Percentiles rank a stretch among this genome's conserved stretches.
These are phyloP conservation scores for Mucor irregularis DNA, from an alignment of 371 early-diverging fungal genomes.

Conservation along the genomic window DNA sequence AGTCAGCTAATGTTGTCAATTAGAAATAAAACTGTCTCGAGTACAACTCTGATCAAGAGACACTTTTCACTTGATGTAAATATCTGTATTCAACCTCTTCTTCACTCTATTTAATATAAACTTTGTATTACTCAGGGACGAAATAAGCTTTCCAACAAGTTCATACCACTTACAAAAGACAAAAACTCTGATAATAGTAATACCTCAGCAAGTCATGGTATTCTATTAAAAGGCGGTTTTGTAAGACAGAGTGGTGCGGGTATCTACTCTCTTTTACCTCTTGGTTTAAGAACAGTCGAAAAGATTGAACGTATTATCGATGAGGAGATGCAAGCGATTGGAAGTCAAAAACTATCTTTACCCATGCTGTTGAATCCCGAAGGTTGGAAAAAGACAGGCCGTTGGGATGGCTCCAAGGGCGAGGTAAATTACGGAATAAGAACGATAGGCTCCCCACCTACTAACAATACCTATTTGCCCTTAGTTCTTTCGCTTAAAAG, in stretches of 20 bases:
- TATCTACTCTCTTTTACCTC: conserved; percentile 79
- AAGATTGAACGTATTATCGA: conserved; percentile 82
- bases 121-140: conserved; percentile 39
- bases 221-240: neutral
- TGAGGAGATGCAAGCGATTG: conserved; percentile 74
- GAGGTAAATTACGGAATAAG: conserved; percentile 48
- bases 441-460: too few relatives aligned
- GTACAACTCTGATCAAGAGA: neutral
- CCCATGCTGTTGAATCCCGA: conserved; percentile 70
- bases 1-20: neutral
- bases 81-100: neutral
- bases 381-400: conserved; percentile 77
- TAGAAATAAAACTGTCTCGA: neutral
- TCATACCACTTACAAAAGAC: conserved; percentile 33
- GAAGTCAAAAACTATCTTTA: conserved; percentile 75
- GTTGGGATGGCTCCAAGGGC: conserved; percentile 72
- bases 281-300: conserved; percentile 71
- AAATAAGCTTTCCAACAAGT: conserved; percentile 45
- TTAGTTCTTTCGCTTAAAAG: conserved; percentile 76
- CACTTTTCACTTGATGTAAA: conserved; percentile 9
- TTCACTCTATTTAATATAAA: neutral
- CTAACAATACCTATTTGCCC: neutral
- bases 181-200: conserved; percentile 7
- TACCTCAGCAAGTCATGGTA: conserved; percentile 14
- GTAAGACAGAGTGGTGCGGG: conserved; percentile 70